Evolutionary conservation across 495 filamentous ascomycete species (phyloP), one percentile per base, ranked within the genome.

Genomic region (Aspergillus taichungensis): DNA sequence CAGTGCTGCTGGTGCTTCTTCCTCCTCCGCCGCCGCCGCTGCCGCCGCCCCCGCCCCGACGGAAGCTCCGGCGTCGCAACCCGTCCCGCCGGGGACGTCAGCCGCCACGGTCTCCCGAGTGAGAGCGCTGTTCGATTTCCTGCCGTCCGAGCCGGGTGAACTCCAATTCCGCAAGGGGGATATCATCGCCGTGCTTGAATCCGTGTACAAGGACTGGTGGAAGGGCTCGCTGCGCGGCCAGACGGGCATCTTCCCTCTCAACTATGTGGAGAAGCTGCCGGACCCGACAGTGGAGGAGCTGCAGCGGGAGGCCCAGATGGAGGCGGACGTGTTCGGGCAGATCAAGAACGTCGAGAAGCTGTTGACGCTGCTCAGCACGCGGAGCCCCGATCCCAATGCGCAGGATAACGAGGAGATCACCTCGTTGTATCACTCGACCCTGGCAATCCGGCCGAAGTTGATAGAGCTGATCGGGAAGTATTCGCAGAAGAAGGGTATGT

Each of bases 171-270:
- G 88, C 46, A 98, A 95, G 69, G 89, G 89, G 6, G 92, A 98
- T 68, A 84, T 95, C 36, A 98, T 98, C 64, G 91, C 94, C 8
- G 92, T 98, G 10, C 73, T 98, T 14, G 94, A 97, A 62, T 94
- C 87, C 6, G 92, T 97, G 3, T 98, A 92, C 62, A 98, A 97
- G 64, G 92, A 98, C 68, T 98, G 92, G 92, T 98, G 92, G 92
- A 94, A 94, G 57, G 92, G 92, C 4, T 94, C 88, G 36, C 65
- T 97, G 49, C 79, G 87, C 61, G 92, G 92, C 5, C 88, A 96
- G 60, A 96, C 88, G 11, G 92, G 92, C 49, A 98, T 98, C 52
- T 98, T 98, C 65, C 92, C 92, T 24, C 76, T 98, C 42, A 98
- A 98, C 65, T 98, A 98, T 63, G 94, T 98, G 13, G 92, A 98